Evolutionary conservation across 768 basidiomycete genomes (phyloP), one percentile per base, ranked within the genome.

Genomic region (Rubroboletus pulcherrimus): DNA sequence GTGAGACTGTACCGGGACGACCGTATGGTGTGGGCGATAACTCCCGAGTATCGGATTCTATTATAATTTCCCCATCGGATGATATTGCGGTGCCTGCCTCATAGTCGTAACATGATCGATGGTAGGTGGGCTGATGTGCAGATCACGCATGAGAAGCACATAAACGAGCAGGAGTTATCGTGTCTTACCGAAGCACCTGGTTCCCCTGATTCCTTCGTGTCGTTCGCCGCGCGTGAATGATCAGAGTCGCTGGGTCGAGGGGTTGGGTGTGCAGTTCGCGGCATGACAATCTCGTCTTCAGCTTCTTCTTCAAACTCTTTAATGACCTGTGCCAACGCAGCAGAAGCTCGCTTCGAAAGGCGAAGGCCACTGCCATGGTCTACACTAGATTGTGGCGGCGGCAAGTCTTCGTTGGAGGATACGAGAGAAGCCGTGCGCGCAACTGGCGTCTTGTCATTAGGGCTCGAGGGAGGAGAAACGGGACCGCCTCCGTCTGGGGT

Each of bases 201-300:
- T 40, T 57, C 69, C 17, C 42, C 47, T 10, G 55, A 51, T 35
- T 61, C 66, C 48, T 59, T 61, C 37, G 58, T 59, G 45, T 67
- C 65, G 53, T 56, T 51, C 26, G 29, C 40, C 31, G 55, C 51
- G 34, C 64, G 66, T 43, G 59, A 51, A 45, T 66, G 66, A 53
- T 71, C 69, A 45, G 57, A 53, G 44, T 68, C 71, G 43, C 54
- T 59, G 53, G 52, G 66, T 51, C 81, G 78, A 53, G 77, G 72
- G 50, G 78, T 70, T 47, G 79, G 79, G 53, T 68, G 64, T 19
- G 78, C 75, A 39, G 84, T 83, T 54, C 89, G 80, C 41, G 85
- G 85, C 75, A 91, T 78, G 60, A 91, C 75, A 57, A 91, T 85
- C 69, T 90, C 85, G 69, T 91, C 89, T 58, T 88, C 89, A 0